Evolutionary conservation across 768 basidiomycete species (phyloP), one percentile per base, ranked within the genome.

Genomic region (Termitomyces sp.): DNA sequence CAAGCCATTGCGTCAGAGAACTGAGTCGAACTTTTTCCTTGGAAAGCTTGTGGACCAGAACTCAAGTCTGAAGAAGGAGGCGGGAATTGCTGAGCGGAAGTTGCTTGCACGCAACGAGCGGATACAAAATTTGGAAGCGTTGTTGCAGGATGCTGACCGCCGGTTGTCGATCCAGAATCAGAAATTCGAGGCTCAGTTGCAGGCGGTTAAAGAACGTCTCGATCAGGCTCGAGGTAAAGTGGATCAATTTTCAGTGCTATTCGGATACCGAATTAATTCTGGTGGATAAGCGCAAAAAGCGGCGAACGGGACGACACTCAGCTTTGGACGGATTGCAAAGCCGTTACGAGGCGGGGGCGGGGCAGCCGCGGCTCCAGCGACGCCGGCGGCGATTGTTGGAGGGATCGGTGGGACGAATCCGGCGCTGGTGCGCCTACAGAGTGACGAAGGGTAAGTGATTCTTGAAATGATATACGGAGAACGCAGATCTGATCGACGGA

Each of bases 41-140:
- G 58, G 49, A 32, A 59, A 98, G 95, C 89, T 99, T 63, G 96
- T 98, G 56, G 96, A 99, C 74, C 97, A 99, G 76, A 98, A 98
- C 75, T 91, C 94, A 13, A 84, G 89, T 13, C 78, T 99, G 65
- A 98, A 98, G 84, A 98, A 96, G 76, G 97, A 98, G 74, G 91
- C 94, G 35, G 94, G 93, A 23, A 91, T 96, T 64, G 93, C 96
- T 56, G 97, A 99, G 74, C 89, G 95, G 67, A 98, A 98, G 75
- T 77, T 99, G 30, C 82, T 97, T 66, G 94, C 95, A 40, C 87
- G 97, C 58, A 98, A 98, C 69, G 97, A 98, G 73, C 89, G 97
- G 66, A 98, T 99, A 76, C 91, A 95, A 77, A 96, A 94, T 74
- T 81, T 99, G 62, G 97, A 99, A 73, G 86, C 89, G 3, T 76